Evolutionary conservation across 2,329 filamentous ascomycete species (phyloP).

Genomic region (Atkinsonella hypoxylon): DNA sequence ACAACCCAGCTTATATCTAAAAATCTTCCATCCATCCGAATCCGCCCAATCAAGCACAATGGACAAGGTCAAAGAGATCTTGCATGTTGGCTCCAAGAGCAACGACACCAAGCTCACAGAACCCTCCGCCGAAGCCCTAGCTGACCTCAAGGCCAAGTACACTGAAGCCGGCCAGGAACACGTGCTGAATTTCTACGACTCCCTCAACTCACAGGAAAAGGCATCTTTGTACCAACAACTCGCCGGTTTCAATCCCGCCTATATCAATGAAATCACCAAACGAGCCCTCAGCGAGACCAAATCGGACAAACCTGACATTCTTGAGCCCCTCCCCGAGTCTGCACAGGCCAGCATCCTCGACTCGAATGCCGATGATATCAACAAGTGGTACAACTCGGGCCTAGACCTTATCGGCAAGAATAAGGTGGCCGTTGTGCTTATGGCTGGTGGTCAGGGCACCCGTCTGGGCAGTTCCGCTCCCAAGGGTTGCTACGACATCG

Average conservation of each 20-base stretch:
- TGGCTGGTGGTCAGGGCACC: conserved; percentile 96
- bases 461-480: conserved; percentile 87
- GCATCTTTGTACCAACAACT: conserved; percentile 72
- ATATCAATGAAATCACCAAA: conserved; percentile 80
- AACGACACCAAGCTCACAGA: conserved; percentile 26
- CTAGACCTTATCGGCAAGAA: conserved; percentile 70
- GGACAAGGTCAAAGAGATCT: conserved; percentile 31
- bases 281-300: conserved; percentile 69
- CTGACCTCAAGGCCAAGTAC: conserved; percentile 59
- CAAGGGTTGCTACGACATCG: conserved; percentile 97
- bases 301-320: conserved; percentile 40
- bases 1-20: too few relatives aligned
- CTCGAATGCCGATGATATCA: conserved; percentile 64
- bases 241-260: conserved; percentile 64
- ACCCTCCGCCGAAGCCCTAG: conserved; percentile 54
- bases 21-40: not conserved
- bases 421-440: conserved; percentile 76
- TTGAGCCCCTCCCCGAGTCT: conserved; percentile 80
- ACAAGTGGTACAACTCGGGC: conserved; percentile 73
- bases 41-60: conserved; percentile 18
- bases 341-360: conserved; percentile 87
- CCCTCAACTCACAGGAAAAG: conserved; percentile 62
- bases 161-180: conserved; percentile 68
- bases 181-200: conserved; percentile 72
- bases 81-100: conserved; percentile 24